phyloP scores from a whole-genome alignment of 768 basidiomycete species.

The Hypsizygus marmoreus region DNA sequence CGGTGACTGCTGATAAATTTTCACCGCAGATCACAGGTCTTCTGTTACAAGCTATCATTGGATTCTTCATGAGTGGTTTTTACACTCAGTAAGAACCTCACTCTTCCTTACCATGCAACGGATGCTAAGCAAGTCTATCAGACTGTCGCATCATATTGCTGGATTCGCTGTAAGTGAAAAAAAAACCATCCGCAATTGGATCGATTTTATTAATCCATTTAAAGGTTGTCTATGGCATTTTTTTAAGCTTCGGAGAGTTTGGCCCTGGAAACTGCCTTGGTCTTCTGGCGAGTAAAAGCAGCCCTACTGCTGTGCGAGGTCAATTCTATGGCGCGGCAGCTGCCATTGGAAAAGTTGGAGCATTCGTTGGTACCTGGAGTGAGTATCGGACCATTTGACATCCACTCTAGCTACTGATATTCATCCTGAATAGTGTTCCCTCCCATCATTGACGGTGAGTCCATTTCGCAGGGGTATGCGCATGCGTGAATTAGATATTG shows the following conservation, averaged over 20 bases:
- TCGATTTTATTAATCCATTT: constrained; percentile 4
- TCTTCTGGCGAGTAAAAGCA: constrained; percentile 80
- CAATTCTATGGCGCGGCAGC: constrained; percentile 88
- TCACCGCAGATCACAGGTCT: constrained; percentile 64
- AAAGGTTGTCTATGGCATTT: constrained; percentile 86
- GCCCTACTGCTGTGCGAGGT: constrained; percentile 84
- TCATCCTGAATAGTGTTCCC: constrained; percentile 53
- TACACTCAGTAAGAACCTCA: constrained; percentile 51
- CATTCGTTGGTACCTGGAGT: constrained; percentile 84
- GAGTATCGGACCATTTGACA: constrained; percentile 20
- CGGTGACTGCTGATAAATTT: neutral
- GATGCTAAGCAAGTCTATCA: constrained; percentile 19
- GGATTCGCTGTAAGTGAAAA: constrained; percentile 63
- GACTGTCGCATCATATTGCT: constrained; percentile 65
- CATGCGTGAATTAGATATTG: constrained; percentile 4
- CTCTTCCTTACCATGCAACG: neutral
- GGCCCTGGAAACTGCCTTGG: constrained; percentile 89
- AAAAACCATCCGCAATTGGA: neutral
- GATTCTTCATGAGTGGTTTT: constrained; percentile 89
- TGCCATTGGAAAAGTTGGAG: constrained; percentile 83
- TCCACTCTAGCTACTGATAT: neutral
- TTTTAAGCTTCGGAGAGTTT: constrained; percentile 86
- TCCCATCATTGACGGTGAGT: constrained; percentile 60
- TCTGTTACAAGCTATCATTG: constrained; percentile 66
- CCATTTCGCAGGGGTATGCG: constrained; percentile 1